Percentiles rank a stretch among this genome's conserved stretches.
Conservation (phyloP, 345 rosid species). For the Hibiscus syriacus region DNA sequence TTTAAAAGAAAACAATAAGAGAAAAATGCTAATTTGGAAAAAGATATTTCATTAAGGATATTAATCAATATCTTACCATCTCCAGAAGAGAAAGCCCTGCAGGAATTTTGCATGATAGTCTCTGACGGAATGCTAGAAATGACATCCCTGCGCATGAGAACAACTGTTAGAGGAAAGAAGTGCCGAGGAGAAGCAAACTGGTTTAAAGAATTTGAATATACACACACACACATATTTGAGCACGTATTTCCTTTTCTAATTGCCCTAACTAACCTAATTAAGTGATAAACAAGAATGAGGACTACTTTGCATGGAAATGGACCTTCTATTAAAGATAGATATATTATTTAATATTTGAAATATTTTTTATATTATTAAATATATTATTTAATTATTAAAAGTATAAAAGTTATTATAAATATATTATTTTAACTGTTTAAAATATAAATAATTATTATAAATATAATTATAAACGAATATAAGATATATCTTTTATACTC, state of each 20-base stretch:
- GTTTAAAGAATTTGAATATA: not conserved
- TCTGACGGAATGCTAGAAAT: constrained; percentile 21
- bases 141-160: constrained; percentile 24
- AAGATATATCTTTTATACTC: too few relatives aligned
- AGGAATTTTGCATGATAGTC: constrained; percentile 35
- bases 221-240: not conserved
- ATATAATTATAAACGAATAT: too few relatives aligned
- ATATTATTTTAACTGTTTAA: too few relatives aligned
- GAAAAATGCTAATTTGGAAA: not conserved
- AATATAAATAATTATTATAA: too few relatives aligned
- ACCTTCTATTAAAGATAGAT: not conserved
- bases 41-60: not conserved
- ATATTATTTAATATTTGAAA: too few relatives aligned
- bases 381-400: too few relatives aligned
- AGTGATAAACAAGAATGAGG: not conserved
- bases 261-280: not conserved
- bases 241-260: not conserved
- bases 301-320: not conserved
- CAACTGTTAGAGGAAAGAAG: not conserved
- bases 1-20: not conserved
- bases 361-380: too few relatives aligned
- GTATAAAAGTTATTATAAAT: too few relatives aligned
- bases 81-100: constrained; percentile 57
- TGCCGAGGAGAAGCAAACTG: not conserved
- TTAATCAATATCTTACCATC: constrained; percentile 35